Percentiles rank a stretch among this genome's conserved stretches.
phyloP scores from a whole-genome alignment of 768 basidiomycete genomes.

The Kwoniella dejecticola region DNA sequence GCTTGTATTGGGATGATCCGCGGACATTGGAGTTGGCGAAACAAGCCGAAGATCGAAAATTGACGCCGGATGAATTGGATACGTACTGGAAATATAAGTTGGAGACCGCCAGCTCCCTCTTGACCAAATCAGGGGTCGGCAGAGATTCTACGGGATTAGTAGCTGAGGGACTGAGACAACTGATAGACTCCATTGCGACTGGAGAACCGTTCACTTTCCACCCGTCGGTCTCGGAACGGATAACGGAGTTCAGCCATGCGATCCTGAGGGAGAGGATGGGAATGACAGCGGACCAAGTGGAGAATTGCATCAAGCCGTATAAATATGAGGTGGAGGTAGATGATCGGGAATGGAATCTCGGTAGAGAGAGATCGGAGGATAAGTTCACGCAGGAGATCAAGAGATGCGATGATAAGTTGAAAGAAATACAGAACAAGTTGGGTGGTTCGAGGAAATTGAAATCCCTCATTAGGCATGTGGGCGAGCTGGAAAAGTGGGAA shows the following conservation, averaged over 20 bases:
- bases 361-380: constrained; percentile 71
- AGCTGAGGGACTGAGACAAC: constrained; percentile 83
- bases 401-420: constrained; percentile 83
- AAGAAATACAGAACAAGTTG: constrained; percentile 81
- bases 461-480: constrained; percentile 76
- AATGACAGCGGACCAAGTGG: constrained; percentile 95
- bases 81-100: constrained; percentile 96
- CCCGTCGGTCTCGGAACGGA: constrained; percentile 81
- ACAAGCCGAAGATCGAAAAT: constrained; percentile 69
- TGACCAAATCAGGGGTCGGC: constrained; percentile 95
- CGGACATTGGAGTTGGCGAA: constrained; percentile 72
- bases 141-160: constrained; percentile 91
- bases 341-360: constrained; percentile 84
- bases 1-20: constrained; percentile 94
- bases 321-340: constrained; percentile 98
- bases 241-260: constrained; percentile 87
- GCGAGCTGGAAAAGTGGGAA: constrained; percentile 71
- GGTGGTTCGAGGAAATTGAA: constrained; percentile 81
- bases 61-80: constrained; percentile 74
- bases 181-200: constrained; percentile 84
- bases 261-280: constrained; percentile 91
- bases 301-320: constrained; percentile 99
- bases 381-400: constrained; percentile 80
- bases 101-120: constrained; percentile 84
- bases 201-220: constrained; percentile 92